Base-by-base conservation (phyloP, 441 rosid genomes). In the Bruguiera hainesii region DNA sequence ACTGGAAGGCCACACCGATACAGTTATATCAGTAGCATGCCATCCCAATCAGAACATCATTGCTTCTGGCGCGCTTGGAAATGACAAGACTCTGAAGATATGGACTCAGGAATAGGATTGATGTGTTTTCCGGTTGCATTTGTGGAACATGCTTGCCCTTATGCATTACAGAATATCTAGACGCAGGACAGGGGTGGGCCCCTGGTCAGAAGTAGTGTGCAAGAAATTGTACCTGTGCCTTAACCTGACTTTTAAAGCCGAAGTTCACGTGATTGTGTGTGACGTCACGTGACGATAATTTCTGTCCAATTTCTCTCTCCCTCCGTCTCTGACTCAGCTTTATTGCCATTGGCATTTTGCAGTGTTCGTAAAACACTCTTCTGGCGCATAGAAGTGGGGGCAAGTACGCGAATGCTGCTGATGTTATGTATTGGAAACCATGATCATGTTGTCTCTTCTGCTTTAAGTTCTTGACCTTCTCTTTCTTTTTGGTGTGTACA, bases 1-100 rank as follows among this genome's bases (percentile, higher is more conserved):
- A 79, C 81, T 94, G 79, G 93, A 94, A 82, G 97, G 97, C 56
- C 99, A 94, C 59, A 86, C 85, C 8, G 99, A 91, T 71, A 70
- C 89, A 0, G 96, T 91, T 58, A 76, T 91, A 76, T 85, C 85
- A 5, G 96, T 94, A 21, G 86, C 98, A 48, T 94, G 94, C 66
- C 97, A 91, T 72, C 98, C 98, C 0, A 83, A 77, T 0, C 86
- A 84, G 78, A 94, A 87, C 81, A 72, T 91, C 79, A 89, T 94
- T 0, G 97, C 98, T 29, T 94, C 99, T 26, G 96, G 88, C 60
- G 88, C 96, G n/a, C 90, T 91, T 2, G 87, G 84, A 61, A 83
- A 78, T 65, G 99, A 91, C 83, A 85, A 84, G 75, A 77, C 87
- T 18, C 75, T 94, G 66, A 87, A 82, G 83, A 80, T 94, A 70